These are phyloP conservation scores for Pilatotrama ljubarskyi DNA, from an alignment of 768 basidiomycete species.

Conservation along the genomic window DNA sequence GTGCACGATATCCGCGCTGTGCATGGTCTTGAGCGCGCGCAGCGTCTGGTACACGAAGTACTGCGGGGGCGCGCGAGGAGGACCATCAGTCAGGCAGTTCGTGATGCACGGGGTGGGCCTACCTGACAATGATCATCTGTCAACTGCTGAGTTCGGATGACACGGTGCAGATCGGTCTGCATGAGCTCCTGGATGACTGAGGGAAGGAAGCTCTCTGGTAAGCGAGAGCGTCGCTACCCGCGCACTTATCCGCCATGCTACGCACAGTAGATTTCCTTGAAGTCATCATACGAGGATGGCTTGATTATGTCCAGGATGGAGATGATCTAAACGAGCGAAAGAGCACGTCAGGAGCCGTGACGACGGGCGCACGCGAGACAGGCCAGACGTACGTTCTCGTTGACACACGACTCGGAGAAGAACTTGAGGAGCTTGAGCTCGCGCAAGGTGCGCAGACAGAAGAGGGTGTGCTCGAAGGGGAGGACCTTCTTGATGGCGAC, in stretches of 20 bases:
- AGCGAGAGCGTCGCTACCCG: not conserved
- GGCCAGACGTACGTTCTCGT: conserved; percentile 65
- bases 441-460: conserved; percentile 84
- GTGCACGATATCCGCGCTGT: conserved; percentile 81
- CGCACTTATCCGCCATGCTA: not conserved
- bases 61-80: conserved; percentile 36
- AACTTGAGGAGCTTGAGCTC: conserved; percentile 90
- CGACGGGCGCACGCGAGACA: not conserved
- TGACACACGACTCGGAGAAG: conserved; percentile 76
- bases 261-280: conserved; percentile 87
- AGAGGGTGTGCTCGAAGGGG: conserved; percentile 92
- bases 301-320: conserved; percentile 90
- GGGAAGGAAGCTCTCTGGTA: conserved; percentile 4
- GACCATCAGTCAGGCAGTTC: conserved; percentile 10
- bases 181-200: conserved; percentile 84
- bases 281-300: conserved; percentile 69
- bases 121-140: conserved; percentile 90
- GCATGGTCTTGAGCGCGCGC: conserved; percentile 85
- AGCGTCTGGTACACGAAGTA: conserved; percentile 86
- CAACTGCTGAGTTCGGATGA: conserved; percentile 86
- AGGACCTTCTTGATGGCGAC: conserved; percentile 97
- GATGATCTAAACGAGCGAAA: conserved; percentile 61
- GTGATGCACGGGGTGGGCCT: conserved; percentile 19
- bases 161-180: conserved; percentile 90
- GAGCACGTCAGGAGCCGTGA: conserved; percentile 8